Base-by-base conservation (phyloP, 805 yeast species). In the Alloascoidea africana region DNA sequence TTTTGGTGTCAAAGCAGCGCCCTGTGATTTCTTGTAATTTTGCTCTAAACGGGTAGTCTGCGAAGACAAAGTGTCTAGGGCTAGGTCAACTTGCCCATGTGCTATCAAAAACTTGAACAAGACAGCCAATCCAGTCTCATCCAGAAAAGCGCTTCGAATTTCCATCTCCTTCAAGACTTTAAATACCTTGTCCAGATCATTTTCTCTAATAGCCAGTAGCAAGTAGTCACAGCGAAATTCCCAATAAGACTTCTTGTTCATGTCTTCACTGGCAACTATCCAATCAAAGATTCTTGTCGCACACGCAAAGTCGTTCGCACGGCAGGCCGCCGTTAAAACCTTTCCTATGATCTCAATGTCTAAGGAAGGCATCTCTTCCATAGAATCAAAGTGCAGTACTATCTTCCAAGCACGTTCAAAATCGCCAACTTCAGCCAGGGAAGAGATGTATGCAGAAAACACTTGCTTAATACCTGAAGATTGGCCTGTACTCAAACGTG, bases 331-430 rank as follows among this genome's bases (percentile, higher is more conserved):
- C 8, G 30, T 8, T 8, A 23, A n/a, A 23, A 23, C 30, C n/a
- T 23, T n/a, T 8, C 30, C 30, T 8, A 23, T n/a, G 8, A n/a
- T 23, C 8, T 8, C 30, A 23, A 23, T n/a, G n/a, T n/a, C n/a
- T 8, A 23, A 8, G 8, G 30, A n/a, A n/a, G n/a, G 30, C n/a
- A 23, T 8, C 8, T 8, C 8, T 23, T 23, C 30, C 8, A n/a
- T 23, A n/a, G 30, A 23, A 23, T 46, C 48, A 13, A 46, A 30
- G 16, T 42, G 37, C 39, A 39, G 41, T 15, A 52, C 38, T 57
- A 58, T 55, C 4, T 36, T 37, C 56, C 55, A 54, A 1, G 55
- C 56, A 14, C 46, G 38, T 14, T 36, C 39, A 27, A 27, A 27
- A 6, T 49, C 54, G 5, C 48, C 49, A 14, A 34, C 14, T 2